Conservation (phyloP, 2,329 filamentous ascomycete genomes). For the Pestalotiopsis sp. region DNA sequence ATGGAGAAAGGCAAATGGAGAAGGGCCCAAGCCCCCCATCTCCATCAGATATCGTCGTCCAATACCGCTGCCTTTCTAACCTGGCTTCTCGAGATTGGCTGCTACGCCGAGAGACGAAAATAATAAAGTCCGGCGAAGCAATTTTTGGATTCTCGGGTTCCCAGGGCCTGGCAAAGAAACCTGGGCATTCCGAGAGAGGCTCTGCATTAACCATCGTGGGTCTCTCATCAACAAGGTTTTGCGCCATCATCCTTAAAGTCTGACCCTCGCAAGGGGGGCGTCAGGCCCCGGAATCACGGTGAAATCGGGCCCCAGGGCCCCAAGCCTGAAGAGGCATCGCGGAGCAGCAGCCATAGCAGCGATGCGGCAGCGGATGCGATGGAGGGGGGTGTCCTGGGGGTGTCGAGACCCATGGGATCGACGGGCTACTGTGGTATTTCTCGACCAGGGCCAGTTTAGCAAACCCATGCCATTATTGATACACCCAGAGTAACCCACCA, state of each 20-base stretch:
- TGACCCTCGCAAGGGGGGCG: not conserved
- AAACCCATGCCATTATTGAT: slow-evolving; percentile 10
- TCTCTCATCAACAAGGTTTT: slow-evolving; percentile 10
- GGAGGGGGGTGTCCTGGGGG: not conserved
- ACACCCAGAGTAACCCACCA: slow-evolving; percentile 13
- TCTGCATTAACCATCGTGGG: slow-evolving; percentile 12
- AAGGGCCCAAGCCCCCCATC: not conserved
- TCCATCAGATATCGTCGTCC: not conserved
- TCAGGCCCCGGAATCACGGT: slow-evolving; percentile 1
- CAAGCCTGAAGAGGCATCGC: slow-evolving; percentile 5
- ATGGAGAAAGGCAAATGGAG: not conserved
- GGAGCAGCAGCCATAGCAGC: not conserved
- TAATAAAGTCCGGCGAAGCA: too few relatives aligned
- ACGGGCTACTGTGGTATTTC: slow-evolving; percentile 13
- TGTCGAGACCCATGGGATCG: slow-evolving; percentile 8
- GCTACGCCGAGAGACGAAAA: too few relatives aligned
- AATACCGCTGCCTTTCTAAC: too few relatives aligned
- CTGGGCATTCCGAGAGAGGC: not conserved
- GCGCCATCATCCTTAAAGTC: slow-evolving; percentile 1
- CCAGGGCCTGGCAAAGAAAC: not conserved
- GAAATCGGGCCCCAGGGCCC: not conserved
- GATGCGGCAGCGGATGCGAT: too few relatives aligned
- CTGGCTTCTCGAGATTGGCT: too few relatives aligned
- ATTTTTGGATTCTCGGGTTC: too few relatives aligned
- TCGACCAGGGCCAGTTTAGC: slow-evolving; percentile 10